These are phyloP conservation scores for Corynespora cassiicola DNA, from an alignment of 2,329 filamentous ascomycete genomes.

Conservation along the genomic window DNA sequence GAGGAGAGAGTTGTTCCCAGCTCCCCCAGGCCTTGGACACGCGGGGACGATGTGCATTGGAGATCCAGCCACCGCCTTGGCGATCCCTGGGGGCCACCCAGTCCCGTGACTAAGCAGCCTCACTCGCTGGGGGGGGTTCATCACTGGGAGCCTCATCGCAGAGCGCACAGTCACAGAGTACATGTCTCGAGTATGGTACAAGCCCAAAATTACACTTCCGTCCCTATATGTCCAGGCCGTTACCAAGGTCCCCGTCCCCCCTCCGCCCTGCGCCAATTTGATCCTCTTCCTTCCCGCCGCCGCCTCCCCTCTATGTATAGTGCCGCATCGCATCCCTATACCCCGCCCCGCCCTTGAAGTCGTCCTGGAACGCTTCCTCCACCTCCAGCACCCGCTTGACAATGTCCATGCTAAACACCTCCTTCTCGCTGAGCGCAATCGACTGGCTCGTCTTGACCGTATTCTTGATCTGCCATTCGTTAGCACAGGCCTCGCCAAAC, in stretches of 20 bases:
- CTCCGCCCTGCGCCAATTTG: too few relatives aligned
- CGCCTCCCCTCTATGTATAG: constrained; percentile 65
- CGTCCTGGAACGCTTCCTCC: constrained; percentile 80
- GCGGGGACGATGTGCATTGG: constrained; percentile 18
- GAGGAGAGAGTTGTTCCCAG: constrained; percentile 6
- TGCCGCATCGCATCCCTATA: constrained; percentile 86
- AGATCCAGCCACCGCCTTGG: constrained; percentile 24
- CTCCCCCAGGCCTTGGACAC: not conserved
- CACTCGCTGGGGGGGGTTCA: constrained; percentile 8
- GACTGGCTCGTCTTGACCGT: constrained; percentile 83
- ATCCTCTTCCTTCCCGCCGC: too few relatives aligned
- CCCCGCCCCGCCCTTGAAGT: constrained; percentile 80
- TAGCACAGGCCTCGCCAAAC: constrained; percentile 9
- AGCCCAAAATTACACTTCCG: too few relatives aligned
- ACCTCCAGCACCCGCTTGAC: constrained; percentile 85
- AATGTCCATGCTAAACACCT: constrained; percentile 76
- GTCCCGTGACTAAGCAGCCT: constrained; percentile 3
- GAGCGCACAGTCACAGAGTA: too few relatives aligned
- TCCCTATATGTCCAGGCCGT: too few relatives aligned
- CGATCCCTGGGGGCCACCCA: too few relatives aligned
- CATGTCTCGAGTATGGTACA: too few relatives aligned
- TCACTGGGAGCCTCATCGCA: not conserved
- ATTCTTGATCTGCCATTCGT: constrained; percentile 78
- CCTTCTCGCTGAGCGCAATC: constrained; percentile 76
- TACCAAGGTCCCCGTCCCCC: too few relatives aligned